phyloP scores from a whole-genome alignment of 129 eudicot genomes.

The Chrysanthemum lavandulifolium region DNA sequence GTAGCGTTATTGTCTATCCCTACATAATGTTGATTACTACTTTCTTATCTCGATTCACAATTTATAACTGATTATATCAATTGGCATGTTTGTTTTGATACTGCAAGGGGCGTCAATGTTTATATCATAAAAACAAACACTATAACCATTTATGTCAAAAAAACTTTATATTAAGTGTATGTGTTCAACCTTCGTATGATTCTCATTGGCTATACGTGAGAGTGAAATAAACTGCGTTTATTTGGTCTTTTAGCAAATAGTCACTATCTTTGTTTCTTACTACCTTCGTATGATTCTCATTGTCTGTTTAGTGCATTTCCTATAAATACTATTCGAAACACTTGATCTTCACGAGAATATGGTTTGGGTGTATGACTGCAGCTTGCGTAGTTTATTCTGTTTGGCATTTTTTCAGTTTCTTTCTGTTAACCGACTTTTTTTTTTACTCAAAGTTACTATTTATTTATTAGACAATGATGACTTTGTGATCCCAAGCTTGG shows the following conservation, averaged over 20 bases:
- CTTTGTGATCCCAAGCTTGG: slow-evolving; percentile 97
- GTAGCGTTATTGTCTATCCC: too few relatives aligned
- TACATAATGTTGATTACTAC: too few relatives aligned
- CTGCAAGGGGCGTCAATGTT: too few relatives aligned
- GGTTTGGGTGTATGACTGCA: neutral
- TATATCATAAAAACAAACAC: too few relatives aligned
- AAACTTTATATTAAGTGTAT: neutral
- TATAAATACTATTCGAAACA: neutral
- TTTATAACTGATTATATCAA: too few relatives aligned
- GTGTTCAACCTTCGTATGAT: neutral
- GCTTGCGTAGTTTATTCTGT: neutral
- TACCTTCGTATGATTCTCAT: neutral
- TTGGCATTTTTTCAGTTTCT: neutral
- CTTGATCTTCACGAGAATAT: neutral
- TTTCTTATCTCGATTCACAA: too few relatives aligned
- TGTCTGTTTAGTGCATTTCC: neutral
- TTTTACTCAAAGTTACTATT: slow-evolving; percentile 2
- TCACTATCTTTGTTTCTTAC: neutral
- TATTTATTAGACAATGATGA: slow-evolving; percentile 72
- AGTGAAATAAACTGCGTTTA: too few relatives aligned
- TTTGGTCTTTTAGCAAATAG: neutral
- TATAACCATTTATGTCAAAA: too few relatives aligned
- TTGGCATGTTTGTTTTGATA: too few relatives aligned
- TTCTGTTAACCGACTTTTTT: neutral
- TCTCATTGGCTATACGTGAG: neutral